phyloP scores from a whole-genome alignment of 78 protist species.

The Dictyostelium intermedium region DNA sequence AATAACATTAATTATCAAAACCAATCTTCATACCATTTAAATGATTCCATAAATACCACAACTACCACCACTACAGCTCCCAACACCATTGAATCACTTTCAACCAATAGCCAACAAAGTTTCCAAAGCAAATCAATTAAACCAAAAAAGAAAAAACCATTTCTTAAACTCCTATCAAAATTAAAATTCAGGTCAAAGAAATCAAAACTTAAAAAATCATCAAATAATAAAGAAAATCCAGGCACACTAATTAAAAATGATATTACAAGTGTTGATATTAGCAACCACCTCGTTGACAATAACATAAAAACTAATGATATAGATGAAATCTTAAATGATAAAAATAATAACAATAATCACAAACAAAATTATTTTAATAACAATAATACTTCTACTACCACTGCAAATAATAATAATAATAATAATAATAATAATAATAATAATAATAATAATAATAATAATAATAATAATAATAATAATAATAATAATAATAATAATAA shows the following conservation, averaged over 20 bases:
- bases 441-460: neutral
- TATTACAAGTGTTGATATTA: neutral
- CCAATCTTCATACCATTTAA: neutral
- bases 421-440: neutral
- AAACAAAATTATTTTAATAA: no score
- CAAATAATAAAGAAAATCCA: no score
- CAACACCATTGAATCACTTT: neutral
- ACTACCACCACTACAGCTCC: neutral
- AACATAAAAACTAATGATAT: neutral
- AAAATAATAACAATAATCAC: no score
- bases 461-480: no score
- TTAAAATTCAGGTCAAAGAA: neutral
- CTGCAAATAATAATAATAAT: no score
- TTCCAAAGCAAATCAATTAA: no score
- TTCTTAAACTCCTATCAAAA: neutral
- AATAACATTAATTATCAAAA: neutral
- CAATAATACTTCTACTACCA: no score
- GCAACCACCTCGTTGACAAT: neutral
- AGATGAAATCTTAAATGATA: neutral
- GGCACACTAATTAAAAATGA: neutral
- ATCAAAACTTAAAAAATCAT: neutral
- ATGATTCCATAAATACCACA: neutral
- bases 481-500: no score
- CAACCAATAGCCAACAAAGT: neutral
- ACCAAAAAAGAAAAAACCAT: no score